Evolutionary conservation across 192 early-diverging fungal species (phyloP), one percentile per base, ranked within the genome.

Genomic region (Coemansia sp.): DNA sequence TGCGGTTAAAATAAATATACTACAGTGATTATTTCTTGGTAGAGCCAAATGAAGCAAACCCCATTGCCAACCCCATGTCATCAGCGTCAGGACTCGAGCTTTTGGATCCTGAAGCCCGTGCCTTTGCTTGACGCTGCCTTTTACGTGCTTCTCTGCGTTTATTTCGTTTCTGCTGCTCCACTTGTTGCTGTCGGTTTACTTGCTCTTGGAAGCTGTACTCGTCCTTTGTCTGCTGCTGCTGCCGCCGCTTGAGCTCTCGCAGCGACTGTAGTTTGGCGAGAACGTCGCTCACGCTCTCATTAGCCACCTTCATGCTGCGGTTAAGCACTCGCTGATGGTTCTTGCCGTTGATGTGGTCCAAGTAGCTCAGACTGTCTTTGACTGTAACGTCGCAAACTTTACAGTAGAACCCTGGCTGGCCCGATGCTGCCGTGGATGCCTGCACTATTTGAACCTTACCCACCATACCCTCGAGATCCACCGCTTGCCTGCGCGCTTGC

Each of bases 371-470:
- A 68, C 91, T 95, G 83, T 98, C 96, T 67, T 95, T 95, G 60
- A 94, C 85, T 5, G 89, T 89, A 60, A 89, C 88, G 63, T 97
- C 93, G 67, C 97, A 97, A 3, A 86, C 84, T 72, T 92, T 88
- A 78, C 97, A 98, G 66, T 93, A 94, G 74, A 93, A 98, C 19
- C 97, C 97, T 5, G 96, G 93, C 70, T 93, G 91, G 54, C 87
- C 85, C 41, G 86, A 69, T 1, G 83, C 85, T 13, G 78, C 74
- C 4, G 75, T 69, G 0, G 86, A 75, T 6, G 84, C 78, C 59
- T 91, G 86, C 3, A 97, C 92, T 17, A 97, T 87, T 66, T 92
- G 88, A 2, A 89, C 91, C 68, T 93, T 95, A 67, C 93, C 93
- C 8, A 97, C 78, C 66, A 90, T 90, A 8, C 83, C 77, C 40